Percentiles rank a stretch among this genome's conserved stretches.
Conservation (phyloP, 805 yeast genomes). For the Nakazawaea anatomiae region DNA sequence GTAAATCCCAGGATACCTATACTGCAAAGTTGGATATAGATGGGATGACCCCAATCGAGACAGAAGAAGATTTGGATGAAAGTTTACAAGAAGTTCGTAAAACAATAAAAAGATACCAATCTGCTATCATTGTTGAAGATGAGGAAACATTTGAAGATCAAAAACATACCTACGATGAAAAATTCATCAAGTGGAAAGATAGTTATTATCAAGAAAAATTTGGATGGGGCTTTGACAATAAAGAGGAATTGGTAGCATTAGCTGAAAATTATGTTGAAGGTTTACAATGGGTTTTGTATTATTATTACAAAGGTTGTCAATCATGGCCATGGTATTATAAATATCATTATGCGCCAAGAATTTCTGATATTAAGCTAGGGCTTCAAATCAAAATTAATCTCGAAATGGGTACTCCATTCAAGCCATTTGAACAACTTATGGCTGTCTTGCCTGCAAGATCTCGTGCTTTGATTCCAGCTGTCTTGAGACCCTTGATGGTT, state of each 20-base stretch:
- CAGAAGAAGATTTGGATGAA: slow-evolving; percentile 56
- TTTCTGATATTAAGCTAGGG: slow-evolving; percentile 78
- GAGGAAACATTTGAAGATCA: slow-evolving; percentile 44
- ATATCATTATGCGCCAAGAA: slow-evolving; percentile 91
- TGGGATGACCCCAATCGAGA: slow-evolving; percentile 63
- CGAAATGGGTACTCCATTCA: slow-evolving; percentile 71
- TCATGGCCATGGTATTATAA: slow-evolving; percentile 95
- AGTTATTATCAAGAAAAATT: slow-evolving; percentile 81
- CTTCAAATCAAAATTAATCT: slow-evolving; percentile 58
- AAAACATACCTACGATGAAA: slow-evolving; percentile 62
- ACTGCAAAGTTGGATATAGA: slow-evolving; percentile 63
- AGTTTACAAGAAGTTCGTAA: slow-evolving; percentile 47
- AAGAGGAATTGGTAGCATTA: slow-evolving; percentile 52
- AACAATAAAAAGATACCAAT: slow-evolving; percentile 57
- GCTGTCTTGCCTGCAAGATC: slow-evolving; percentile 96
- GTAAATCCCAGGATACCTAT: slow-evolving; percentile 48
- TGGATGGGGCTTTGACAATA: slow-evolving; percentile 57
- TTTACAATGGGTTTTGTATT: slow-evolving; percentile 91
- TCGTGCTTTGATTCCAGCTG: slow-evolving; percentile 65
- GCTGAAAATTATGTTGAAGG: slow-evolving; percentile 88
- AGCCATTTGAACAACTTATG: slow-evolving; percentile 95
- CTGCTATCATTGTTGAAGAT: slow-evolving; percentile 57
- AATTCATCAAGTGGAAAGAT: slow-evolving; percentile 79
- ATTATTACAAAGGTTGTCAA: slow-evolving; percentile 84
- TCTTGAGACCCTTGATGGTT: slow-evolving; percentile 77